Evolutionary conservation across 2,329 filamentous ascomycete genomes (phyloP).

Genomic region (Cladophialophora exuberans): DNA sequence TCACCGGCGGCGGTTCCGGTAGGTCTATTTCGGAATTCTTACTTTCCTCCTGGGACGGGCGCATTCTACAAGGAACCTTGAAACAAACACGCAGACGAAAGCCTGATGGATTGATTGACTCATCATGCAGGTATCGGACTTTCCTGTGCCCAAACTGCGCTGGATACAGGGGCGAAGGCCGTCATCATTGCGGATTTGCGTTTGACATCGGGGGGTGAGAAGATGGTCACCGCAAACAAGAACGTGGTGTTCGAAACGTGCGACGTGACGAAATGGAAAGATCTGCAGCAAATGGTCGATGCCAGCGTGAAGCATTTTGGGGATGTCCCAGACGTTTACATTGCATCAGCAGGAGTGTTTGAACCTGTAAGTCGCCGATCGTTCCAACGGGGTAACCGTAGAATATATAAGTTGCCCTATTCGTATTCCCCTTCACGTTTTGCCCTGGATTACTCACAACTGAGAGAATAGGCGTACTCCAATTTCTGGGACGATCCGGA

Average conservation of each 20-base stretch:
- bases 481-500: slow-evolving; percentile 9
- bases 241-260: slow-evolving; percentile 1
- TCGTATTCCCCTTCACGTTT: background rate
- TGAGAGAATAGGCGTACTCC: slow-evolving; percentile 1
- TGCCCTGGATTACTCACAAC: background rate
- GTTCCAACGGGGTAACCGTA: background rate
- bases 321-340: slow-evolving; percentile 8
- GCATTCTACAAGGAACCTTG: background rate
- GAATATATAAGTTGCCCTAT: background rate
- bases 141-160: background rate
- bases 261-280: slow-evolving; percentile 5
- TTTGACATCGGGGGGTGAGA: background rate
- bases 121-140: background rate
- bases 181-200: slow-evolving; percentile 1
- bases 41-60: background rate
- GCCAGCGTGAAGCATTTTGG: background rate
- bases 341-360: slow-evolving; percentile 7
- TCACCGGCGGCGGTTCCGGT: background rate
- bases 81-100: background rate
- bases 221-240: background rate
- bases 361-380: slow-evolving; percentile 3
- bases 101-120: background rate
- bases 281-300: background rate
- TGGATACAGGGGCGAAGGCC: background rate
- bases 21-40: background rate